Percentiles rank a stretch among this genome's conserved stretches.
Conservation (phyloP, 345 rosid genomes). For the Zanthoxylum bungeanum region DNA sequence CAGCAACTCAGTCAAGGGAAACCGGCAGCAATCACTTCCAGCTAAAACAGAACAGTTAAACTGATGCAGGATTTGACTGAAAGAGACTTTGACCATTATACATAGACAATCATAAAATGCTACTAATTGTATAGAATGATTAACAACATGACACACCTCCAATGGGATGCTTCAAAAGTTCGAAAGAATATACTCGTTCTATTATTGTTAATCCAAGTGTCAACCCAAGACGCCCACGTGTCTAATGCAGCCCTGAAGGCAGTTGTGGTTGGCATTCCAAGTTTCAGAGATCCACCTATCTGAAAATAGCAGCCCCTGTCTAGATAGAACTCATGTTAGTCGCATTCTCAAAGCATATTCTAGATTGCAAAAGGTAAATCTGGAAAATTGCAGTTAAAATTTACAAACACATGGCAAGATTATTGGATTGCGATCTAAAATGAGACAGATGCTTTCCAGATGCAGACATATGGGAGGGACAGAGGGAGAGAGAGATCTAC, state of each 20-base stretch:
- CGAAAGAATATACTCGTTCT: slow-evolving; percentile 51
- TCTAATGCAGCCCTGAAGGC: slow-evolving; percentile 38
- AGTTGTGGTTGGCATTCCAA: slow-evolving; percentile 40
- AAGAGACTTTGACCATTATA: not conserved
- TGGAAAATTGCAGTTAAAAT: slow-evolving; percentile 2
- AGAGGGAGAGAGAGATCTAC: too few species aligned
- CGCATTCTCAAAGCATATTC: slow-evolving; percentile 9
- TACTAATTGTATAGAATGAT: slow-evolving; percentile 4
- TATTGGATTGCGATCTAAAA: not conserved
- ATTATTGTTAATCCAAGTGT: slow-evolving; percentile 34
- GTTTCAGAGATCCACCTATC: slow-evolving; percentile 46
- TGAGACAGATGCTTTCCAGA: not conserved
- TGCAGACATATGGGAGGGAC: too few species aligned
- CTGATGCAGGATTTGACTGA: not conserved
- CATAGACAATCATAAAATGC: not conserved
- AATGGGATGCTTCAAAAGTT: slow-evolving; percentile 71
- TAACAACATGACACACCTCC: slow-evolving; percentile 44
- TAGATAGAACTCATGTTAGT: slow-evolving; percentile 40
- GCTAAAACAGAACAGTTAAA: not conserved
- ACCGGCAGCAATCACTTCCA: not conserved
- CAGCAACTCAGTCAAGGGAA: not conserved
- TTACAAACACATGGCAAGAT: not conserved
- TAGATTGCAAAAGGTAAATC: not conserved
- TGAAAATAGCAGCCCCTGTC: slow-evolving; percentile 76
- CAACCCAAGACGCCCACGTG: slow-evolving; percentile 57